These are phyloP conservation scores for Myxozyma mucilagina DNA, from an alignment of 805 yeast genomes.

Conservation along the genomic window DNA sequence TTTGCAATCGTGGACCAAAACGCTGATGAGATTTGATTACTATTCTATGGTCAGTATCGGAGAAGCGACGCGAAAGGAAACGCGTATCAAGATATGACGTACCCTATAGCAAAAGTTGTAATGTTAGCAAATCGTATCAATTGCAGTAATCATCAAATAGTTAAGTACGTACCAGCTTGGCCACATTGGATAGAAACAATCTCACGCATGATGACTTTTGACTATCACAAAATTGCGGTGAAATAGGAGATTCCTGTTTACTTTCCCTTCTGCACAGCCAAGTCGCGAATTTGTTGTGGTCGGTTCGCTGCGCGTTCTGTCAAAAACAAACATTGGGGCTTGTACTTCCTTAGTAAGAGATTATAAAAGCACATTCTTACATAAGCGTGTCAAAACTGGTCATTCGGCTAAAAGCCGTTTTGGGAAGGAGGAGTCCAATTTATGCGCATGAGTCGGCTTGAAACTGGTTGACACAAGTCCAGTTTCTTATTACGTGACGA, in stretches of 20 bases:
- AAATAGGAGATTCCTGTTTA: not conserved
- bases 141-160: not conserved
- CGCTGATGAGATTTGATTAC: conserved; percentile 46
- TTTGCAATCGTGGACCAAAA: conserved; percentile 46
- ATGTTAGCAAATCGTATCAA: not conserved
- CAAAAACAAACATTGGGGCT: not conserved
- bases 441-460: not conserved
- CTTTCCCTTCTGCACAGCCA: not conserved
- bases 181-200: conserved; percentile 49
- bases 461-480: too few species aligned
- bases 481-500: too few species aligned
- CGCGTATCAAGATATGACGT: not conserved
- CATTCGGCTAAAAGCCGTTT: not conserved
- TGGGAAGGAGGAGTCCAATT: not conserved
- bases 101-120: conserved; percentile 4
- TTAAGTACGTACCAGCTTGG: conserved; percentile 43
- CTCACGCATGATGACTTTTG: conserved; percentile 42
- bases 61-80: not conserved
- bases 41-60: conserved; percentile 1
- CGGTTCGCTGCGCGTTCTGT: not conserved
- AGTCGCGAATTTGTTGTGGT: not conserved
- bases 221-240: not conserved
- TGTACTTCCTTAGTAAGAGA: not conserved
- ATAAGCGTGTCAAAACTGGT: not conserved
- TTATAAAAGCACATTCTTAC: not conserved